Percentiles rank a stretch among this genome's conserved stretches.
Evolutionary conservation across 768 basidiomycete genomes (phyloP).

Genomic region (Lactifluus subvellereus): DNA sequence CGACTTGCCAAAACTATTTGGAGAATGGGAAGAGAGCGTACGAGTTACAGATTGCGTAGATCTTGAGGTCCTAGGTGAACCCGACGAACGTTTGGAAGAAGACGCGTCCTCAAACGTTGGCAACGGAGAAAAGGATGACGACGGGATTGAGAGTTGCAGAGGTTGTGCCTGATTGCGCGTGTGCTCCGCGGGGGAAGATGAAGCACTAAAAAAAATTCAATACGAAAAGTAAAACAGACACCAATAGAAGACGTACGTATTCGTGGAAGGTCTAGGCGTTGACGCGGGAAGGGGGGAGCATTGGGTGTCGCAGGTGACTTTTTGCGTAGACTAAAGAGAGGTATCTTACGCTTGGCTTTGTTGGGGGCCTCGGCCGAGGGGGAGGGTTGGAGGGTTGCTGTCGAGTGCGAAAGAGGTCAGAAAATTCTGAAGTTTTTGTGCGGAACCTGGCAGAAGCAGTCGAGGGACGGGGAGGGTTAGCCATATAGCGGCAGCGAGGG

Average conservation of each 20-base stretch:
- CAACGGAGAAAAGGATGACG: conserved; percentile 6
- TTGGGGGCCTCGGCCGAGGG: neutral
- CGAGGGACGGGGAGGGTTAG: conserved; percentile 14
- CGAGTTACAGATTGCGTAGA: conserved; percentile 13
- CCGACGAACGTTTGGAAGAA: conserved; percentile 15
- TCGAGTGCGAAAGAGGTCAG: conserved; percentile 22
- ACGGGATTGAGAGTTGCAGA: conserved; percentile 11
- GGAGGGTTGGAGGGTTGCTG: conserved; percentile 9
- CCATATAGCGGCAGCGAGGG: conserved; percentile 4
- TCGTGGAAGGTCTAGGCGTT: conserved; percentile 8
- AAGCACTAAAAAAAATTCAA: neutral
- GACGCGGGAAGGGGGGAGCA: neutral
- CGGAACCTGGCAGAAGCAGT: conserved; percentile 18
- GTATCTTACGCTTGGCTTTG: conserved; percentile 22
- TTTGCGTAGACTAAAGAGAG: conserved; percentile 23
- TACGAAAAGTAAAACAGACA: neutral
- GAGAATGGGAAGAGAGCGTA: neutral
- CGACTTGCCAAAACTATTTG: conserved; percentile 10
- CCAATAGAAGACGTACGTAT: neutral
- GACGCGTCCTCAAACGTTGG: conserved; percentile 14
- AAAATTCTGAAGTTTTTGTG: conserved; percentile 22
- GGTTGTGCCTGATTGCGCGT: neutral
- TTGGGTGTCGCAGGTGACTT: conserved; percentile 13
- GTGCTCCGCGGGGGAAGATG: neutral
- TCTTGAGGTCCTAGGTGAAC: conserved; percentile 12